phyloP scores from a whole-genome alignment of 495 filamentous ascomycete genomes.

The Lindgomyces ingoldianus region DNA sequence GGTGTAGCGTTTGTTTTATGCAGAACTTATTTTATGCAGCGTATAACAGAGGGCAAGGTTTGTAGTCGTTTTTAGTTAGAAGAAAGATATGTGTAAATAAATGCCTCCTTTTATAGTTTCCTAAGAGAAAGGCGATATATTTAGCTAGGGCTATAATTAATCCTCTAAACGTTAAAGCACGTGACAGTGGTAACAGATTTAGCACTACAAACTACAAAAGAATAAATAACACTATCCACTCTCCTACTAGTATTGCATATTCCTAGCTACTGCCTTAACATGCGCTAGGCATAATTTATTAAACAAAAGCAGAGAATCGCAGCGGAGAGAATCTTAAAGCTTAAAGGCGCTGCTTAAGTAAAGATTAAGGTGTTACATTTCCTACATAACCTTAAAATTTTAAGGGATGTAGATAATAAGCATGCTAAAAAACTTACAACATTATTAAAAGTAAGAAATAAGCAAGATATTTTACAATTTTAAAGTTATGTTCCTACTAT shows the following conservation, averaged over 20 bases:
- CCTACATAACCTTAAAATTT: slow-evolving; percentile 7
- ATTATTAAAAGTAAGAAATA: slow-evolving; percentile 13
- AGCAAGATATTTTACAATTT: slow-evolving; percentile 12
- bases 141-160: too few relatives aligned
- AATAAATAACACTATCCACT: too few relatives aligned
- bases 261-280: slow-evolving; percentile 6
- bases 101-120: too few relatives aligned
- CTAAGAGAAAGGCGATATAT: too few relatives aligned
- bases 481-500: slow-evolving; percentile 15
- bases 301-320: slow-evolving; percentile 7
- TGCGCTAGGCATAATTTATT: slow-evolving; percentile 4
- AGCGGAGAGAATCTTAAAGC: slow-evolving; percentile 10
- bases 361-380: slow-evolving; percentile 18
- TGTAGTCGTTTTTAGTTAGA: too few relatives aligned
- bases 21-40: slow-evolving; percentile 3
- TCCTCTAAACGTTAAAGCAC: too few relatives aligned
- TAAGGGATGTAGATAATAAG: slow-evolving; percentile 10
- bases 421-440: slow-evolving; percentile 11
- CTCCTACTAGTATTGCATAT: slow-evolving; percentile 2
- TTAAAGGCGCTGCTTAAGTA: slow-evolving; percentile 9
- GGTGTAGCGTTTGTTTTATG: slow-evolving; percentile 8
- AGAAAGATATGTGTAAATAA: too few relatives aligned
- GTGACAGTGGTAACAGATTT: too few relatives aligned
- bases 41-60: too few relatives aligned
- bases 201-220: too few relatives aligned